Conservation (phyloP, 768 basidiomycete genomes). For the Boletellus ananiceps region DNA sequence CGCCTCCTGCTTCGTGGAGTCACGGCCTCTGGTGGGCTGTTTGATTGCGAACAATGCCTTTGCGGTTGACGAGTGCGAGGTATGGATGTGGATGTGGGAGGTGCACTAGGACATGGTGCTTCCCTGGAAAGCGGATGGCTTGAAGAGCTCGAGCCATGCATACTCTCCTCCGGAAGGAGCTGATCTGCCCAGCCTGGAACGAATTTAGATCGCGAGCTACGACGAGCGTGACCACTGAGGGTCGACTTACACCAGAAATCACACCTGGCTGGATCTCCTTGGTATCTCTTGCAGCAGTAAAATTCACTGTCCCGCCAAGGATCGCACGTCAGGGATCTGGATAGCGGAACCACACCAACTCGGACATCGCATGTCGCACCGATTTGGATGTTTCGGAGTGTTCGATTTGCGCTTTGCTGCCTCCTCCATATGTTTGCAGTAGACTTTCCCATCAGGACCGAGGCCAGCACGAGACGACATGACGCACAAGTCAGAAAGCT, state of each 20-base stretch:
- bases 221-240: not conserved
- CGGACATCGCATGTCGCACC: slow-evolving; percentile 31
- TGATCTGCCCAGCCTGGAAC: slow-evolving; percentile 34
- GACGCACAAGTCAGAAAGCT: not conserved
- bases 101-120: not conserved
- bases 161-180: slow-evolving; percentile 7
- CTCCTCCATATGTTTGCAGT: slow-evolving; percentile 36
- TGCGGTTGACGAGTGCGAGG: not conserved
- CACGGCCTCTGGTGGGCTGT: not conserved
- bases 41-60: not conserved
- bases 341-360: not conserved
- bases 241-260: slow-evolving; percentile 38
- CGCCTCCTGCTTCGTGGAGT: slow-evolving; percentile 12
- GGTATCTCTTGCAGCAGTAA: slow-evolving; percentile 35
- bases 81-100: not conserved
- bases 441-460: slow-evolving; percentile 32
- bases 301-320: slow-evolving; percentile 29
- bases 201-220: not conserved
- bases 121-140: not conserved
- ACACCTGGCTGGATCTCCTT: slow-evolving; percentile 13
- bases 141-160: not conserved
- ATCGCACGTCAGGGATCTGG: slow-evolving; percentile 3
- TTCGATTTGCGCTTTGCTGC: slow-evolving; percentile 32
- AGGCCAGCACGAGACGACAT: slow-evolving; percentile 17
- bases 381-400: slow-evolving; percentile 31